phyloP scores from a whole-genome alignment of 2,329 filamentous ascomycete species.

The Verruconis gallopava region DNA sequence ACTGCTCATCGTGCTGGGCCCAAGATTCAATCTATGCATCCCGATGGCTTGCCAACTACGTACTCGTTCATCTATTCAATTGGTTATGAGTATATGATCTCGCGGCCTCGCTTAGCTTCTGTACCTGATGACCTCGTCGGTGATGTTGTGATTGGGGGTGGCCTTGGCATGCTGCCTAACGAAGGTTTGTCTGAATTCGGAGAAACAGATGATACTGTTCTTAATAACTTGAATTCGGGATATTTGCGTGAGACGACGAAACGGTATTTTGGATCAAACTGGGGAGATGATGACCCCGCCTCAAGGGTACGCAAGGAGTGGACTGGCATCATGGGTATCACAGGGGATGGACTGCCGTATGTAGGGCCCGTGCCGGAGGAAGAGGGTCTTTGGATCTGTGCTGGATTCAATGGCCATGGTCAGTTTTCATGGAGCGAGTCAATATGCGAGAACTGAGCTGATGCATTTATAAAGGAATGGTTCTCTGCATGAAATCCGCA shows the following conservation, averaged over 20 bases:
- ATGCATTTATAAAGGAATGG: slow-evolving; percentile 36
- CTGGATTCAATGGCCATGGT: slow-evolving; percentile 57
- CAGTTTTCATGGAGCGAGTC: slow-evolving; percentile 14
- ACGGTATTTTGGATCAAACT: slow-evolving; percentile 35
- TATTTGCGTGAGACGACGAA: slow-evolving; percentile 40
- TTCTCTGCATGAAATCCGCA: slow-evolving; percentile 46
- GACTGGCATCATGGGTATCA: slow-evolving; percentile 73
- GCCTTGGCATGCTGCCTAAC: slow-evolving; percentile 36
- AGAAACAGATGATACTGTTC: slow-evolving; percentile 44
- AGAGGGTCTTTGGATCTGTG: slow-evolving; percentile 48
- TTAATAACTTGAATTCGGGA: slow-evolving; percentile 42
- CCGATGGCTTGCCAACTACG: slow-evolving; percentile 37
- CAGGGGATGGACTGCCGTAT: slow-evolving; percentile 54
- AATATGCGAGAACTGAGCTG: background rate
- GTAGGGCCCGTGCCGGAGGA: slow-evolving; percentile 52
- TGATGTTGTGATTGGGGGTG: slow-evolving; percentile 60
- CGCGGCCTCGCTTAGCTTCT: slow-evolving; percentile 39
- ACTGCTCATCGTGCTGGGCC: slow-evolving; percentile 48
- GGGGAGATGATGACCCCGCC: slow-evolving; percentile 23
- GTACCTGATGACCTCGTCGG: slow-evolving; percentile 29
- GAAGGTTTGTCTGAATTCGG: slow-evolving; percentile 37
- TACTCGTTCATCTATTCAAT: slow-evolving; percentile 43
- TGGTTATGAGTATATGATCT: slow-evolving; percentile 60
- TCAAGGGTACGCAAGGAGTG: slow-evolving; percentile 43
- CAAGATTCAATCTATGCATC: slow-evolving; percentile 19